Conservation (phyloP, 768 basidiomycete species). For the Symmetrospora coprosmae region DNA sequence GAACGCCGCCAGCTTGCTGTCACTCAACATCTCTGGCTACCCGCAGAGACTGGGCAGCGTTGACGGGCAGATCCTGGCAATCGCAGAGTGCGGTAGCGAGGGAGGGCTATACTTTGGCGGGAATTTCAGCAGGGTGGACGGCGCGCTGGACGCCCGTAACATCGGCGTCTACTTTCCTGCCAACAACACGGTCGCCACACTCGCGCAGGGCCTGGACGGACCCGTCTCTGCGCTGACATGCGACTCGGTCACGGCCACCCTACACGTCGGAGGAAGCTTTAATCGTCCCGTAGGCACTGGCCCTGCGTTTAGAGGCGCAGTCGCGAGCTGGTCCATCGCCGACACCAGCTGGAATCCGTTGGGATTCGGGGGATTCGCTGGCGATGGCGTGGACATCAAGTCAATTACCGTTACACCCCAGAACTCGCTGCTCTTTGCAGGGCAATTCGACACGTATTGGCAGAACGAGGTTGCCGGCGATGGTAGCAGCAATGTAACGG, state of each 20-base stretch:
- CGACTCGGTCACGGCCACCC: conserved; percentile 41
- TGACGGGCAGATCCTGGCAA: conserved; percentile 54
- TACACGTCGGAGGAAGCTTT: conserved; percentile 38
- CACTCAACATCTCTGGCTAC: conserved; percentile 55
- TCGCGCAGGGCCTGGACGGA: conserved; percentile 62
- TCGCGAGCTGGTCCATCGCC: conserved; percentile 36
- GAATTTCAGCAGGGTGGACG: conserved; percentile 55
- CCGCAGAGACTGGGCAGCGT: conserved; percentile 50
- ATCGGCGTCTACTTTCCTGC: conserved; percentile 60
- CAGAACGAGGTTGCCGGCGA: conserved; percentile 17
- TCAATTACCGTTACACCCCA: conserved; percentile 65
- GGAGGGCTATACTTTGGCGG: conserved; percentile 62
- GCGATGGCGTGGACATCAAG: conserved; percentile 52
- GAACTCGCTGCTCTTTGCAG: conserved; percentile 68
- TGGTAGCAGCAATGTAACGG: conserved; percentile 42
- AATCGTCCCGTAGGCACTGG: conserved; percentile 16
- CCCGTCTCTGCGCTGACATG: conserved; percentile 62
- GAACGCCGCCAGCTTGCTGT: conserved; percentile 44
- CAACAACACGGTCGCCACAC: conserved; percentile 47
- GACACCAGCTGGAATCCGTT: conserved; percentile 52
- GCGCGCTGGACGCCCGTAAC: conserved; percentile 50
- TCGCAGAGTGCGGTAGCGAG: conserved; percentile 42
- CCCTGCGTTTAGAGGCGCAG: conserved; percentile 30
- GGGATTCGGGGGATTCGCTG: conserved; percentile 67
- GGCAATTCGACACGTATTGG: conserved; percentile 49